phyloP scores from a whole-genome alignment of 352 stramenopile species.

The Phytopythium aichiense region DNA sequence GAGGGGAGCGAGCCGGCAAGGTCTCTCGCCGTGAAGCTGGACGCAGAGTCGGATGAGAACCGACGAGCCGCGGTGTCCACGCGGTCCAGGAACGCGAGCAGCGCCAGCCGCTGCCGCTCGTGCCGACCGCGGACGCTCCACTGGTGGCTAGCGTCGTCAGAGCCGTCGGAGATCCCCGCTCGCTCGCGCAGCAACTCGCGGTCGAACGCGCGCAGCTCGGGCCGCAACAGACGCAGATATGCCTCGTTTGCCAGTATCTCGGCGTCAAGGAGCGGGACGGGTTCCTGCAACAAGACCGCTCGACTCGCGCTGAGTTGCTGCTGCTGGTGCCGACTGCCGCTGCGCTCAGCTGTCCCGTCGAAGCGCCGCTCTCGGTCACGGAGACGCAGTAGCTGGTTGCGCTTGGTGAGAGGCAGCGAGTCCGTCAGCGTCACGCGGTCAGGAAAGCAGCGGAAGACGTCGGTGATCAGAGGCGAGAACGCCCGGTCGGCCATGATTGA shows the following conservation, averaged over 20 bases:
- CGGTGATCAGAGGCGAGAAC: slow-evolving; percentile 11
- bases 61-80: slow-evolving; percentile 28
- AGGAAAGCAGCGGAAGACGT: slow-evolving; percentile 38
- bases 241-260: slow-evolving; percentile 54
- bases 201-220: slow-evolving; percentile 59
- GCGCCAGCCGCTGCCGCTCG: slow-evolving; percentile 39
- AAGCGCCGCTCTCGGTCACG: slow-evolving; percentile 36
- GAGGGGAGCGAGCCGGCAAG: too few species aligned
- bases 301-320: neutral
- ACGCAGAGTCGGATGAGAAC: slow-evolving; percentile 5
- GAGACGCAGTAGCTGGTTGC: slow-evolving; percentile 53
- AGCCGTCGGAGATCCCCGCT: slow-evolving; percentile 21
- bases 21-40: neutral
- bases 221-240: slow-evolving; percentile 58
- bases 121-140: slow-evolving; percentile 49
- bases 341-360: neutral
- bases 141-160: slow-evolving; percentile 8
- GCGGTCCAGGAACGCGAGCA: slow-evolving; percentile 64
- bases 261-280: slow-evolving; percentile 57
- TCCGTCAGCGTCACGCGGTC: neutral
- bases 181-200: slow-evolving; percentile 38
- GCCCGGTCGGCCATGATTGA: slow-evolving; percentile 10
- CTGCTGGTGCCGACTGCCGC: neutral
- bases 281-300: slow-evolving; percentile 46
- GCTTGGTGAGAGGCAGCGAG: slow-evolving; percentile 42